A percentile compares a stretch with the other conserved stretches of the same genome.
Evolutionary conservation across 139 green algal species (phyloP).

Genomic region (Protoeuglena noctilucae): DNA sequence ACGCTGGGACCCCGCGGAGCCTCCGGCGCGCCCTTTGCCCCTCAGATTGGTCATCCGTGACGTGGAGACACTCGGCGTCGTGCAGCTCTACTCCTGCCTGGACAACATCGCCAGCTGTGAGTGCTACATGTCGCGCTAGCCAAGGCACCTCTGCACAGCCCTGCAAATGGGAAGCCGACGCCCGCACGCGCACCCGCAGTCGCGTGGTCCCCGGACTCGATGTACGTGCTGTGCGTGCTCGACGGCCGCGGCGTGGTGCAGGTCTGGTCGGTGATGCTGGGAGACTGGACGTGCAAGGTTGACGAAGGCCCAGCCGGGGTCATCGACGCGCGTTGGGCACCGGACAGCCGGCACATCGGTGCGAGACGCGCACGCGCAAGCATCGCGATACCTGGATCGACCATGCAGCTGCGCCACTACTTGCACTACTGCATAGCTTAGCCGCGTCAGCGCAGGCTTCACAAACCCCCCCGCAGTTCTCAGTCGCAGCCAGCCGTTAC

Average conservation of each 20-base stretch:
- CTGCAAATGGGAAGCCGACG: no score
- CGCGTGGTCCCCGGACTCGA: constrained; percentile 58
- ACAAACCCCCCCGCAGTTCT: no score
- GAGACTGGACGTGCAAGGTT: constrained; percentile 75
- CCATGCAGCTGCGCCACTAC: no score
- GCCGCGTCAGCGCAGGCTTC: no score
- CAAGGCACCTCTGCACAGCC: no score
- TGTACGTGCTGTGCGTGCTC: constrained; percentile 56
- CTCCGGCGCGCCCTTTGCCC: no score
- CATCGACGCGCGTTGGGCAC: constrained; percentile 21
- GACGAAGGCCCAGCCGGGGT: constrained; percentile 57
- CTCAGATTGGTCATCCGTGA: constrained; percentile 62
- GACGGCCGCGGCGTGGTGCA: constrained; percentile 45
- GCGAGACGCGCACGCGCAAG: constrained; percentile 8
- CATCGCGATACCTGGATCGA: background rate
- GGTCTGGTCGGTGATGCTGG: constrained; percentile 42
- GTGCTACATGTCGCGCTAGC: no score
- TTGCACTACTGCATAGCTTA: no score
- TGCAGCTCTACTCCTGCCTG: constrained; percentile 62
- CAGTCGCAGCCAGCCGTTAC: no score
- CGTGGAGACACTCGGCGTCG: constrained; percentile 24
- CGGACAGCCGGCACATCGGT: constrained; percentile 41
- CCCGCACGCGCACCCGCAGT: no score
- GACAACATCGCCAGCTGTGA: constrained; percentile 58
- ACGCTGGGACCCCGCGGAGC: no score